Conservation (phyloP, 495 filamentous ascomycete species). For the Pseudoneurospora amorphoporcata region DNA sequence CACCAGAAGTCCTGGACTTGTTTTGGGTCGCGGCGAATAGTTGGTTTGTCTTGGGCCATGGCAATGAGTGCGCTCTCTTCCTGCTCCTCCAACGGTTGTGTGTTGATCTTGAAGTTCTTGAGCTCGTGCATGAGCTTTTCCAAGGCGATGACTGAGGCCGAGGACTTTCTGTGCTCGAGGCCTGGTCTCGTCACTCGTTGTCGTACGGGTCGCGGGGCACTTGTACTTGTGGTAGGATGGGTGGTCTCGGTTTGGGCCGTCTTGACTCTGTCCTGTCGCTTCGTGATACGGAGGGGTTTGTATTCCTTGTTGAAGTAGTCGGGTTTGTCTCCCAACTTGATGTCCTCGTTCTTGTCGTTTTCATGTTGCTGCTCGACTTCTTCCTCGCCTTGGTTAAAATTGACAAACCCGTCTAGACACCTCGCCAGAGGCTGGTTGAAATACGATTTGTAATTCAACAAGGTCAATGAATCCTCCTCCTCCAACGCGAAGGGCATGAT, state of each 20-base stretch:
- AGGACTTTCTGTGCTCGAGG: neutral
- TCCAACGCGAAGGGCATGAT: neutral
- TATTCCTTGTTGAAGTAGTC: neutral
- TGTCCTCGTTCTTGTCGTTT: neutral
- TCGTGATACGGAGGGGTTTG: neutral
- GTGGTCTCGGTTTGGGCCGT: neutral
- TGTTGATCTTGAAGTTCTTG: neutral
- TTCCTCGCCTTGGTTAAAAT: neutral
- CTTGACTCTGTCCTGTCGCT: neutral
- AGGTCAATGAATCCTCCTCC: conserved; percentile 18
- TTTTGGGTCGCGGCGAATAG: neutral
- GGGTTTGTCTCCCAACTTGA: neutral
- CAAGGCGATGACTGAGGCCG: neutral
- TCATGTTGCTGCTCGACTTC: neutral
- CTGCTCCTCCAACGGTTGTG: neutral
- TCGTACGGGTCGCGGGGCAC: neutral
- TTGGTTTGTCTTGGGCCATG: neutral
- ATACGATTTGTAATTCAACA: conserved; percentile 19
- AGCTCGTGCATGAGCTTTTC: conserved; percentile 1
- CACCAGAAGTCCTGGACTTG: conserved; percentile 12
- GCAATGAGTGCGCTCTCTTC: neutral
- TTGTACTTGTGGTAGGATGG: neutral
- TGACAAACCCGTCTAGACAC: conserved; percentile 11
- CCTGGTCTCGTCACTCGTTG: neutral
- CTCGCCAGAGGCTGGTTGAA: conserved; percentile 16